These are phyloP conservation scores for Vicia villosa DNA, from an alignment of 306 rosid species.

Conservation along the genomic window DNA sequence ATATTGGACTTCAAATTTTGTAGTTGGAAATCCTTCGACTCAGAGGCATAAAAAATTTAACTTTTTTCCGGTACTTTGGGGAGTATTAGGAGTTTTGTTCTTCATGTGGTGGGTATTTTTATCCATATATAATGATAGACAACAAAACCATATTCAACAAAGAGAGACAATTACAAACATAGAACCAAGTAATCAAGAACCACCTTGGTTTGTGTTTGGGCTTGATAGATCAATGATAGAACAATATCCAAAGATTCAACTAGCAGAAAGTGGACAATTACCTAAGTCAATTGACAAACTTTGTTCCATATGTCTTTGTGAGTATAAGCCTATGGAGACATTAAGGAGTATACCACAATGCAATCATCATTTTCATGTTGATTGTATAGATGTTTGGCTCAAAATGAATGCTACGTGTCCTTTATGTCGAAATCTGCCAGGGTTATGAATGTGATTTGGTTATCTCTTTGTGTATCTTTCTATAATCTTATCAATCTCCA, in stretches of 20 bases:
- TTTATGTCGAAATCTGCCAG: conserved; percentile 60
- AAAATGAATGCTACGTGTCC: conserved; percentile 74
- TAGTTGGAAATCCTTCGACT: conserved; percentile 27
- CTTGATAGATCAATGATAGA: conserved; percentile 57
- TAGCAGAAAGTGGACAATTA: conserved; percentile 56
- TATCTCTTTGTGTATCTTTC: not conserved
- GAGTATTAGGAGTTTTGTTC: conserved; percentile 45
- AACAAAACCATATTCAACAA: not conserved
- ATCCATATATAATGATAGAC: not conserved
- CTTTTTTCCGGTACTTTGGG: conserved; percentile 20
- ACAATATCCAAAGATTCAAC: conserved; percentile 49
- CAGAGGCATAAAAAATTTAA: not conserved
- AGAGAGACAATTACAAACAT: not conserved
- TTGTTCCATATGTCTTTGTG: conserved; percentile 68
- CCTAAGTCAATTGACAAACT: conserved; percentile 56
- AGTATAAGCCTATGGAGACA: conserved; percentile 62
- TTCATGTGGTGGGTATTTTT: conserved; percentile 35
- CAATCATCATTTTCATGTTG: conserved; percentile 65
- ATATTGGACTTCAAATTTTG: not conserved
- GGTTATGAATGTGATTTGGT: conserved; percentile 1
- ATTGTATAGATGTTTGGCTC: conserved; percentile 76
- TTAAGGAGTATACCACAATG: conserved; percentile 73
- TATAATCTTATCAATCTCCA: not conserved
- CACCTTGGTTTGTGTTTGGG: conserved; percentile 29
- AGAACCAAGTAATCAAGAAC: conserved; percentile 4